Base-by-base conservation (phyloP, 108 stramenopile genomes). In the Parmales sp. region DNA sequence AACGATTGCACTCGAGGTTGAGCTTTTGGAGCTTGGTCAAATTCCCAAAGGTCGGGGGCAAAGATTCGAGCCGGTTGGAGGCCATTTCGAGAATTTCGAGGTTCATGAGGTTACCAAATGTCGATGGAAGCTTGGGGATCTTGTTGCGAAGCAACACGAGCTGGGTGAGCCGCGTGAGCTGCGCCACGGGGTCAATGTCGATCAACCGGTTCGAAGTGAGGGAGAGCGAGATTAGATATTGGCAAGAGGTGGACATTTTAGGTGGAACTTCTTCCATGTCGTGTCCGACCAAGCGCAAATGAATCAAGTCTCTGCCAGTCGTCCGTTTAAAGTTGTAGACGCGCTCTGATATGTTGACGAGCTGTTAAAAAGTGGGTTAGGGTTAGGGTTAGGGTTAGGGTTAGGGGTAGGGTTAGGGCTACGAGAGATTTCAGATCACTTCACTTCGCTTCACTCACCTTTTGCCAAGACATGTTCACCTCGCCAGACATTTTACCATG, bases 401-500 rank as follows among this genome's bases (percentile, higher is more conserved):
- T n/a, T n/a, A n/a, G n/a, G n/a, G n/a, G n/a, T n/a, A n/a, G n/a
- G n/a, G n/a, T n/a, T n/a, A n/a, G n/a, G n/a, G n/a, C n/a, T n/a
- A n/a, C n/a, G n/a, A n/a, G n/a, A n/a, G n/a, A n/a, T n/a, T n/a
- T n/a, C n/a, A n/a, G n/a, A n/a, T n/a, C n/a, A n/a, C n/a, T n/a
- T n/a, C n/a, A n/a, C n/a, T n/a, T n/a, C n/a, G n/a, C n/a, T n/a
- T n/a, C n/a, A n/a, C n/a, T n/a, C n/a, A n/a, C n/a, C n/a, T 60
- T 60, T 34, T 60, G 54, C 54, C 54, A 60, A 3, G 29, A 34
- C 54, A 60, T 60, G 54, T 60, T 60, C 9, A 60, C 1, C 54
- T 60, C 54, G 2, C 54, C 54, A 1, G 54, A 34, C 20, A 60
- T 11, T 16, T 60, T 60, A 4, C 54, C 54, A 16, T 60, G 54